Base-by-base conservation (phyloP, 371 early-diverging fungal species). In the Actinomucor elegans region DNA sequence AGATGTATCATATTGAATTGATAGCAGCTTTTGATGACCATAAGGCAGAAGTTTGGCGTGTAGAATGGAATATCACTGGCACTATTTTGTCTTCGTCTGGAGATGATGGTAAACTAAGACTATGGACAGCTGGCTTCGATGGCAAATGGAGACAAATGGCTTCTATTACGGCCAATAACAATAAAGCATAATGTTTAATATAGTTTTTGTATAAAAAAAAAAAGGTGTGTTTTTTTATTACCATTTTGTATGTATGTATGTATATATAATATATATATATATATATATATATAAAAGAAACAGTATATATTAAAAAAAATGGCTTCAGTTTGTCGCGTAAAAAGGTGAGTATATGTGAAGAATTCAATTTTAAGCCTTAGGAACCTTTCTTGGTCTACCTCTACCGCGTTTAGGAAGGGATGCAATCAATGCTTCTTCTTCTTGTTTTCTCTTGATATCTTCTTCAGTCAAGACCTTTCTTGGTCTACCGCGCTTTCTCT, bases 31-130 rank as follows among this genome's bases (percentile, higher is more conserved):
- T 92, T 55, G 55, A 61, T 27, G 88, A 92, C 40, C 92, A 92
- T 52, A 66, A 76, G 24, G 83, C 85, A 1, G 91, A 91, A 64
- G 86, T 94, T 5, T 94, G 96, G 91, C 74, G 88, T 11, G 92
- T 95, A 1, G 88, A 90, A 59, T 96, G 96, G 95, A 97, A 97
- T 69, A 72, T 94, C 24, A 90, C 91, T 3, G 98, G 97, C 3
- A 95, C 97, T 0, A 87, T 94, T 33, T 71, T 97, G 17, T 84
- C 89, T 3, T 89, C 90, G 10, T 88, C 91, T 42, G 94, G 96
- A 18, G 94, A 94, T 58, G 98, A 97, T 69, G 96, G 97, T 18
- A 89, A 84, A 55, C 80, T 94, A 14, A 80, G 94, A 2, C 67
- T 94, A 43, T 97, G 96, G 95, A 92, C 87, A 64, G 81, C 84